These are phyloP conservation scores for Saccharomycopsis hybrid DNA, from an alignment of 1,139 yeast genomes.

Conservation along the genomic window DNA sequence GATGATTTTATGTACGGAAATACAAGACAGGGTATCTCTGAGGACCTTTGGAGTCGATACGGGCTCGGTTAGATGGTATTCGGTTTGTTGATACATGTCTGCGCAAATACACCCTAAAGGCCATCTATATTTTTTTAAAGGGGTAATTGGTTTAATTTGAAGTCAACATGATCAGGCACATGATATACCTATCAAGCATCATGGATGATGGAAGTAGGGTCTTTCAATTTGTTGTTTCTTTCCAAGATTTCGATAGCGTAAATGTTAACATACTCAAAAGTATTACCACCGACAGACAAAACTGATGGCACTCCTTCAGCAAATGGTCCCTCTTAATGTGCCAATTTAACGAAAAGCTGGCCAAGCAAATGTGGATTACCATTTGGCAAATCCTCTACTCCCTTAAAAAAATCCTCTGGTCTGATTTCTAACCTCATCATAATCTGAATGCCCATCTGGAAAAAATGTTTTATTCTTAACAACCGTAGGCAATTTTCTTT, in stretches of 20 bases:
- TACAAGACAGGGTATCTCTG: no score
- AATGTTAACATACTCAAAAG: background rate
- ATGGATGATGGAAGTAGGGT: background rate
- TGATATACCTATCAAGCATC: no score
- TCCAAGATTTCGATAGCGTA: background rate
- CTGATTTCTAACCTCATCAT: background rate
- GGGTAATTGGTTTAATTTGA: no score
- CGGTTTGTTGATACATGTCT: no score
- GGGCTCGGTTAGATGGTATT: no score
- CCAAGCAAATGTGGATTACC: background rate
- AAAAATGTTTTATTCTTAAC: background rate
- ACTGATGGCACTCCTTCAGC: background rate
- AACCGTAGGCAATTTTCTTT: background rate
- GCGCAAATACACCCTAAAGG: no score
- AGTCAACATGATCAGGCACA: no score
- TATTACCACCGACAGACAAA: background rate
- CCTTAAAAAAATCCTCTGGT: slow-evolving; percentile 21
- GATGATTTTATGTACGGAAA: no score
- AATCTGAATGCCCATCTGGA: background rate
- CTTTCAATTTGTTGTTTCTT: background rate
- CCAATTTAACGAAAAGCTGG: background rate
- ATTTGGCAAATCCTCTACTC: background rate
- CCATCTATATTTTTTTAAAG: no score
- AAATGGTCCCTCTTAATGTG: background rate
- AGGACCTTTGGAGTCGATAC: no score